These are phyloP conservation scores for Xylaria hypoxylon DNA, from an alignment of 2,329 filamentous ascomycete species.

Conservation along the genomic window DNA sequence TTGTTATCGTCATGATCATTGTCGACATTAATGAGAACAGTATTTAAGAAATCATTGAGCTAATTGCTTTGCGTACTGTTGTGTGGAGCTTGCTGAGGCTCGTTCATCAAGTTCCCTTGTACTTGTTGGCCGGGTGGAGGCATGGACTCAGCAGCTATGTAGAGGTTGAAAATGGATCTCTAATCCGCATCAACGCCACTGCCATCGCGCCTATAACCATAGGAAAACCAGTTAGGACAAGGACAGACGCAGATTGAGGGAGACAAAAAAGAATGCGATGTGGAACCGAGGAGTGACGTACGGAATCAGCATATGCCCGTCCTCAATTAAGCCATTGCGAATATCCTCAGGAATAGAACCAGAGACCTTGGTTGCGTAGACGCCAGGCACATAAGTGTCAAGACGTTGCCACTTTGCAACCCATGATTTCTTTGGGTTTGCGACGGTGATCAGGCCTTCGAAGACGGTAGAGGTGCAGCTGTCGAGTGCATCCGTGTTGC, in stretches of 20 bases:
- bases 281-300: slow-evolving; percentile 58
- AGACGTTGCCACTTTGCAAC: slow-evolving; percentile 96
- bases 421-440: slow-evolving; percentile 88
- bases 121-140: neutral
- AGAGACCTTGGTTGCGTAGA: slow-evolving; percentile 95
- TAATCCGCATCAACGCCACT: slow-evolving; percentile 40
- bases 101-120: neutral
- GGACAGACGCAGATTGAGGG: neutral
- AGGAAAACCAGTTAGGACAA: slow-evolving; percentile 12
- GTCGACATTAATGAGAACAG: neutral
- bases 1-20: neutral
- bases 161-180: neutral
- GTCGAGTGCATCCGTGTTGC: slow-evolving; percentile 82
- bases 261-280: slow-evolving; percentile 54
- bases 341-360: slow-evolving; percentile 79
- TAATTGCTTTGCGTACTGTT: neutral
- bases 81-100: neutral
- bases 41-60: neutral
- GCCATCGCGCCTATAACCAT: slow-evolving; percentile 36
- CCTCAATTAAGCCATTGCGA: slow-evolving; percentile 69
- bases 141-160: neutral
- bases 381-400: slow-evolving; percentile 86
- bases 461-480: slow-evolving; percentile 97
- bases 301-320: slow-evolving; percentile 74
- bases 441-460: slow-evolving; percentile 88